Base-by-base conservation (phyloP, 2,329 filamentous ascomycete species). In the Aspergillus proliferans region DNA sequence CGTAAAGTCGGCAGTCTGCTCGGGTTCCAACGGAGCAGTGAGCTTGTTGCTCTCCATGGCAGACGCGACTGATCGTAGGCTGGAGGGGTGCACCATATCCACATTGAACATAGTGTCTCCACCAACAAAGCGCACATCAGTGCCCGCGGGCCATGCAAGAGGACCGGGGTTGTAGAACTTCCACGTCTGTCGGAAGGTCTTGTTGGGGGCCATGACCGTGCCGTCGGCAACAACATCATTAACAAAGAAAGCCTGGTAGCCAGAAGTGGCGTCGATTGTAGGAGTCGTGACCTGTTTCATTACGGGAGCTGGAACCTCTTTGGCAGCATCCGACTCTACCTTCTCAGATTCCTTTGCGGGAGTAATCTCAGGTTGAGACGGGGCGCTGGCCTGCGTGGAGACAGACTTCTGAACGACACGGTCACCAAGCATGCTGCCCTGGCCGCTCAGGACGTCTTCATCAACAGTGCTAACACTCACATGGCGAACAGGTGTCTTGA, bases 91-190 rank as follows among this genome's bases (percentile, higher is more conserved):
- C 53, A 79, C 80, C 46, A 86, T 83, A 67, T 95, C 88, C 47
- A 95, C 80, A 58, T 91, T 87, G 60, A 94, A 88, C 93, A 98
- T 97, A 72, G 92, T 90, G 69, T 97, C 92, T 45, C 93, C 93
- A 50, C 92, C 90, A 51, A 94, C 86, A 63, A 91, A 96, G 70
- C 87, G 88, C 59, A 97, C 87, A 49, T 85, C 86, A 76, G 89
- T 95, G 53, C 91, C 93, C 48, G 84, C 82, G 34, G 93, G 93
- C 93, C 93, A 98, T 10, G 84, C 70, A 45, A 77, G 73, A 9
- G 82, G 81, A 24, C 93, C 92, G 18, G 86, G 84, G 66, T 98
- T 98, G 62, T 84, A 85, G 38, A 98, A 79, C 47, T 87, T 86
- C 93, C 93, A 98, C 2, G 87, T 88, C 71, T 98, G 91, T 60